phyloP scores from a whole-genome alignment of 2,329 filamentous ascomycete genomes.

The Fusarium sp. region DNA sequence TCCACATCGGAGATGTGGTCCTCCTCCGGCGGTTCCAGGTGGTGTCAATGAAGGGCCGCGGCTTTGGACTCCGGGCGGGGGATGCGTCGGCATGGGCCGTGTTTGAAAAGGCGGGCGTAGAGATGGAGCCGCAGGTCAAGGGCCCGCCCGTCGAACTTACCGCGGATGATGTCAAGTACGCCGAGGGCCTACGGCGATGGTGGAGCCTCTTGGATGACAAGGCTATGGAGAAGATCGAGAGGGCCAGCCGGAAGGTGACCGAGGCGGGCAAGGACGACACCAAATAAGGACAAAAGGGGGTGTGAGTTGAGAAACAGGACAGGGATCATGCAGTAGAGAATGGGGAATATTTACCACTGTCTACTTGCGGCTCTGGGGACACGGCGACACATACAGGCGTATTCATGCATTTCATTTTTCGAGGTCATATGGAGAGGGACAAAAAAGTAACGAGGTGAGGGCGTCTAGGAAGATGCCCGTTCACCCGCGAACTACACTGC shows the following conservation, averaged over 20 bases:
- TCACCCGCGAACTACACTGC: background rate
- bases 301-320: conserved; percentile 18
- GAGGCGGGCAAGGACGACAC: conserved; percentile 45
- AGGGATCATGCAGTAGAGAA: conserved; percentile 18
- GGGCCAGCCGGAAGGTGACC: conserved; percentile 55
- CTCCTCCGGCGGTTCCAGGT: conserved; percentile 69
- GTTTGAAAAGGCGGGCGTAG: conserved; percentile 60
- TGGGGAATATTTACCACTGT: conserved; percentile 6
- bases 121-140: conserved; percentile 64
- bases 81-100: conserved; percentile 72
- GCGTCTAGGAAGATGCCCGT: background rate
- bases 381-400: background rate
- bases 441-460: background rate
- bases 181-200: conserved; percentile 62
- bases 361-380: conserved; percentile 14
- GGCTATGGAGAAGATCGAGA: conserved; percentile 60
- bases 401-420: conserved; percentile 13
- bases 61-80: conserved; percentile 67
- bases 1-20: conserved; percentile 68
- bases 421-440: conserved; percentile 5
- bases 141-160: conserved; percentile 70
- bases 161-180: conserved; percentile 62
- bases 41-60: conserved; percentile 64
- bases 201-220: conserved; percentile 61
- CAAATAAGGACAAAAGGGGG: conserved; percentile 33